Evolutionary conservation across 441 rosid species (phyloP).

Genomic region (Melastoma candidum): DNA sequence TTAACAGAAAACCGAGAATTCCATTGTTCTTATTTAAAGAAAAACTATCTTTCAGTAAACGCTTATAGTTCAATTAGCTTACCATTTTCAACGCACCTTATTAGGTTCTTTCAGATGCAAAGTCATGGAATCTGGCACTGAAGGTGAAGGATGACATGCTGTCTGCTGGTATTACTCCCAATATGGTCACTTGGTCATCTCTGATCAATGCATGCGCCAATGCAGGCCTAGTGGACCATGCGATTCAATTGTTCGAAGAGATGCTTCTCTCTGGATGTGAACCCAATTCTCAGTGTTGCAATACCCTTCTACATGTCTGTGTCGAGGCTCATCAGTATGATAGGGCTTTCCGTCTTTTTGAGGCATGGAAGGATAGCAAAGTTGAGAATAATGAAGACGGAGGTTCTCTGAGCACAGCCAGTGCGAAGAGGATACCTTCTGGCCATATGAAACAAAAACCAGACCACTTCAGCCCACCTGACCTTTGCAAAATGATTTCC

Average conservation of each 20-base stretch:
- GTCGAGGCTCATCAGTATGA: slow-evolving; percentile 86
- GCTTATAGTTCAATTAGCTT: no score
- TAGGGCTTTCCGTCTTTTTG: slow-evolving; percentile 86
- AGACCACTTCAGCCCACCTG: slow-evolving; percentile 25
- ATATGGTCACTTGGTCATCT: slow-evolving; percentile 82
- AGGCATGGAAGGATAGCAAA: slow-evolving; percentile 47
- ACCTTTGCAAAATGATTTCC: slow-evolving; percentile 37
- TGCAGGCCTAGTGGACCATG: slow-evolving; percentile 80
- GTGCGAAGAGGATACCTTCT: not conserved
- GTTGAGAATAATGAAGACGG: slow-evolving; percentile 20
- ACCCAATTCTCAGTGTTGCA: slow-evolving; percentile 79
- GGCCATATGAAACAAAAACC: slow-evolving; percentile 19
- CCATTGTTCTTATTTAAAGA: no score
- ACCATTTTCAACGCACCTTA: not conserved
- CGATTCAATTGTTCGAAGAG: slow-evolving; percentile 68
- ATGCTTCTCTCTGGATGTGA: slow-evolving; percentile 78
- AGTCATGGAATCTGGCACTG: slow-evolving; percentile 84
- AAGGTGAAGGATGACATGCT: slow-evolving; percentile 80
- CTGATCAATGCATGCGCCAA: slow-evolving; percentile 90
- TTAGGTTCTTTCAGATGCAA: slow-evolving; percentile 90
- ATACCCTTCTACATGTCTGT: slow-evolving; percentile 78
- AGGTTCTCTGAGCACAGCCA: slow-evolving; percentile 17
- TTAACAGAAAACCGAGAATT: no score
- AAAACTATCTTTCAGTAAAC: no score
- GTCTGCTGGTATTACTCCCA: slow-evolving; percentile 60